These are phyloP conservation scores for Theileria orientalis DNA, from an alignment of 169 alveolate genomes.

Conservation along the genomic window DNA sequence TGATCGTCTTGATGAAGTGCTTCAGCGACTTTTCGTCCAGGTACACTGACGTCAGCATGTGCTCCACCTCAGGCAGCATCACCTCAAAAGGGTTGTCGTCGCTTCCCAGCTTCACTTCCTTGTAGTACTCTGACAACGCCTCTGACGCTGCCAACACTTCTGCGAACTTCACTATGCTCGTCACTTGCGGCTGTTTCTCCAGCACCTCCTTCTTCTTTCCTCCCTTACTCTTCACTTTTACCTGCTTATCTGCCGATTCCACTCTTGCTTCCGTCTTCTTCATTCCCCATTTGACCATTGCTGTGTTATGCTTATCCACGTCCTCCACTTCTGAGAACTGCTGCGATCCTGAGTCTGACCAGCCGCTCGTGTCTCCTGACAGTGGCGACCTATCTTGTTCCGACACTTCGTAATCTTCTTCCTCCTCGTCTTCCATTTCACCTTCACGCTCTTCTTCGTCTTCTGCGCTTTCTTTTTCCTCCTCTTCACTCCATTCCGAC, in stretches of 20 bases:
- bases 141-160: conserved; percentile 61
- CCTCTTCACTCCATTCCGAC: conserved; percentile 16
- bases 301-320: conserved; percentile 78
- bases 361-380: conserved; percentile 72
- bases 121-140: conserved; percentile 24
- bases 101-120: conserved; percentile 32
- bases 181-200: conserved; percentile 27
- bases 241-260: conserved; percentile 47
- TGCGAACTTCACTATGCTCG: conserved; percentile 27
- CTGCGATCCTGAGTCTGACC: conserved; percentile 80
- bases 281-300: conserved; percentile 85
- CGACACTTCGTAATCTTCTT: conserved; percentile 3
- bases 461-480: conserved; percentile 27
- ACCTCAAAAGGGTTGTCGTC: conserved; percentile 59
- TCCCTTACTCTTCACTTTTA: conserved; percentile 68
- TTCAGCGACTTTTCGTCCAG: conserved; percentile 78
- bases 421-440: conserved; percentile 14
- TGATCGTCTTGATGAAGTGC: conserved; percentile 78
- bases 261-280: conserved; percentile 67
- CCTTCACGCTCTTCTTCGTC: conserved; percentile 15
- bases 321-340: conserved; percentile 68
- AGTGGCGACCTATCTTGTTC: conserved; percentile 47
- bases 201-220: conserved; percentile 73
- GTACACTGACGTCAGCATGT: conserved; percentile 72
- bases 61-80: conserved; percentile 69